Conservation (phyloP, 345 rosid genomes). For the Eucalyptus grandis region DNA sequence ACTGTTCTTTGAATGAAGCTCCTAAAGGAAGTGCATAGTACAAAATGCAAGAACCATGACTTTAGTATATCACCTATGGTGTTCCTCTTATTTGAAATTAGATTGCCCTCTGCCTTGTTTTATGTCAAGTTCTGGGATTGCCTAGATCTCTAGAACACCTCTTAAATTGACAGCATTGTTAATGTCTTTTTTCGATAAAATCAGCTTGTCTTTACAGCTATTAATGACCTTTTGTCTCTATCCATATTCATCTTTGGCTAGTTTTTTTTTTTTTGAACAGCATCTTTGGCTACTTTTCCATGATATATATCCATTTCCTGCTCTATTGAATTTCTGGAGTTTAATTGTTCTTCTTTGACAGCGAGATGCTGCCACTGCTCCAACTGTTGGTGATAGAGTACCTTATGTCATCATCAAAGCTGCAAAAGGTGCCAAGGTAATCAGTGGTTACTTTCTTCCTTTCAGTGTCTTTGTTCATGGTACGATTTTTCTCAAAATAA, state of each 20-base stretch:
- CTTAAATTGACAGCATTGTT: neutral
- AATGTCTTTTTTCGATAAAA: neutral
- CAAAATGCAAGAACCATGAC: neutral
- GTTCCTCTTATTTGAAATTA: neutral
- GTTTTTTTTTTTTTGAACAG: no score
- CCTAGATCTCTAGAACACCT: neutral
- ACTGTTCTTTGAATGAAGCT: neutral
- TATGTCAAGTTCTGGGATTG: neutral
- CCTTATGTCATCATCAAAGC: constrained; percentile 90
- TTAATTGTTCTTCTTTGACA: constrained; percentile 18
- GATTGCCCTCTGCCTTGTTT: neutral
- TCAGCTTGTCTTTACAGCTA: neutral
- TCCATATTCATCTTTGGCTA: neutral
- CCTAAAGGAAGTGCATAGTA: neutral
- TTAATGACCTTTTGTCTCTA: neutral
- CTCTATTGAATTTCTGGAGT: neutral
- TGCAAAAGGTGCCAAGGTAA: constrained; percentile 97
- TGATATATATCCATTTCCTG: neutral
- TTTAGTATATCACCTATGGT: neutral
- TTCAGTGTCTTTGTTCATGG: neutral
- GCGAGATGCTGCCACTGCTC: constrained; percentile 99
- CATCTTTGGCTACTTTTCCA: neutral
- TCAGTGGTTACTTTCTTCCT: neutral
- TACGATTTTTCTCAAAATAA: neutral
- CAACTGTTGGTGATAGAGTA: constrained; percentile 97